Percentiles rank a stretch among this genome's conserved stretches.
These are phyloP conservation scores for Nitzschia sp. DNA, from an alignment of 108 stramenopile genomes.

Conservation along the genomic window DNA sequence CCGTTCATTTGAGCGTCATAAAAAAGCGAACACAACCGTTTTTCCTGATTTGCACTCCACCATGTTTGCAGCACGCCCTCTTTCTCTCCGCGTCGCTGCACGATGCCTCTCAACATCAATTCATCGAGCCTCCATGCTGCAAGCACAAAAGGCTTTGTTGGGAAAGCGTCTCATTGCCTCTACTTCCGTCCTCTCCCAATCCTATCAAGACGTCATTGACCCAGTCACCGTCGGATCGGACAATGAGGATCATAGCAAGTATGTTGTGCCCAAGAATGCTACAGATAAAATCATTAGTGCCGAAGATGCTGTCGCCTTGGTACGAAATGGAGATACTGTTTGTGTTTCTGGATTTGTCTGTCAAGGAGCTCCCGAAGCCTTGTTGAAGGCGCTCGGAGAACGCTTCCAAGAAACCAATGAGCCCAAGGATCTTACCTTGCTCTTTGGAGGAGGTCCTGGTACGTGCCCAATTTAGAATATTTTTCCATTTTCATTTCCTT, in stretches of 20 bases:
- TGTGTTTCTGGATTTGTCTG: slow-evolving; percentile 70
- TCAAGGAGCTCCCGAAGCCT: slow-evolving; percentile 63
- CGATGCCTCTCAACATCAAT: too few species aligned
- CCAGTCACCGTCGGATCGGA: too few species aligned
- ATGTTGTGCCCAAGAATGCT: slow-evolving; percentile 29
- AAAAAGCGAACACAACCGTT: too few species aligned
- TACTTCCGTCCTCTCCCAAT: too few species aligned
- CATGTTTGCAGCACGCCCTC: too few species aligned
- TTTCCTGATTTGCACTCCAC: too few species aligned
- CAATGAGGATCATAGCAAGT: slow-evolving; percentile 2
- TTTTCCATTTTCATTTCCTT: background rate
- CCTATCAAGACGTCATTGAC: too few species aligned
- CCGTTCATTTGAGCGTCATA: too few species aligned
- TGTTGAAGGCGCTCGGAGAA: slow-evolving; percentile 58
- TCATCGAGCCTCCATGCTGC: too few species aligned
- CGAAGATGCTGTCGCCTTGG: slow-evolving; percentile 48
- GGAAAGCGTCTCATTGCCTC: too few species aligned
- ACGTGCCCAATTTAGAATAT: background rate
- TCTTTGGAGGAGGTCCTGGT: slow-evolving; percentile 80
- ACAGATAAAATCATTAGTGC: slow-evolving; percentile 48
- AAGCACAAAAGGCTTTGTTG: too few species aligned
- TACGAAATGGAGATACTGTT: slow-evolving; percentile 55
- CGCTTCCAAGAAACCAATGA: slow-evolving; percentile 44
- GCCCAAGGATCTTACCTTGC: slow-evolving; percentile 55
- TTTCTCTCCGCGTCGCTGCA: too few species aligned